A percentile compares a stretch with the other conserved stretches of the same genome.
Evolutionary conservation across 2,329 filamentous ascomycete species (phyloP).

Genomic region (Thielaviopsis ethacetica): DNA sequence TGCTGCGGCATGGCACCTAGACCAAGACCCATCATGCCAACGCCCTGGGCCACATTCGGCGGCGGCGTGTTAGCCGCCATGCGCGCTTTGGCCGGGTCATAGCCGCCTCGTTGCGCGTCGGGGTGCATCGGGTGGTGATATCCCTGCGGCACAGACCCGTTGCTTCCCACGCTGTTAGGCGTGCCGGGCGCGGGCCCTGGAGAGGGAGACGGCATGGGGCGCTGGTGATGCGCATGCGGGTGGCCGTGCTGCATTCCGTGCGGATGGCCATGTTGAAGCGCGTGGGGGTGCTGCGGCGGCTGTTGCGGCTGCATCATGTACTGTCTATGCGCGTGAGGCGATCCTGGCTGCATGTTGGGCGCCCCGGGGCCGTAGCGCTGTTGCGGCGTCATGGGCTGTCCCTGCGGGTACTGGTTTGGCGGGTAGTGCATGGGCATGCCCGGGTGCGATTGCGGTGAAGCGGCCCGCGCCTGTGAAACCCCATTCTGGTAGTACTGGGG

Average conservation of each 20-base stretch:
- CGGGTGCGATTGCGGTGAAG: slow-evolving; percentile 28
- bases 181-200: slow-evolving; percentile 9
- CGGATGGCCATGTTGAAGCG: neutral
- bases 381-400: slow-evolving; percentile 4
- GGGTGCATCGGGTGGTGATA: slow-evolving; percentile 1
- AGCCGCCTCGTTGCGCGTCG: slow-evolving; percentile 28
- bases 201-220: slow-evolving; percentile 10
- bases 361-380: slow-evolving; percentile 4
- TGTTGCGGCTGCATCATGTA: slow-evolving; percentile 11
- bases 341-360: slow-evolving; percentile 10
- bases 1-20: neutral
- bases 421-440: slow-evolving; percentile 17
- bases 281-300: slow-evolving; percentile 2
- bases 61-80: slow-evolving; percentile 23
- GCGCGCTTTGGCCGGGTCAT: slow-evolving; percentile 34
- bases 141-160: neutral
- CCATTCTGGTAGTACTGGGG: slow-evolving; percentile 27
- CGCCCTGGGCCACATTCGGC: neutral
- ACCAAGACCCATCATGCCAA: neutral
- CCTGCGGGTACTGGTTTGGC: slow-evolving; percentile 10
- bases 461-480: slow-evolving; percentile 24
- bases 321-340: slow-evolving; percentile 7
- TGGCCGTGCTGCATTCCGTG: neutral
- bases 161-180: slow-evolving; percentile 3
- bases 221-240: slow-evolving; percentile 1